phyloP scores from a whole-genome alignment of 2,329 filamentous ascomycete species.

The Ophiocordyceps camponoti-saundersi region DNA sequence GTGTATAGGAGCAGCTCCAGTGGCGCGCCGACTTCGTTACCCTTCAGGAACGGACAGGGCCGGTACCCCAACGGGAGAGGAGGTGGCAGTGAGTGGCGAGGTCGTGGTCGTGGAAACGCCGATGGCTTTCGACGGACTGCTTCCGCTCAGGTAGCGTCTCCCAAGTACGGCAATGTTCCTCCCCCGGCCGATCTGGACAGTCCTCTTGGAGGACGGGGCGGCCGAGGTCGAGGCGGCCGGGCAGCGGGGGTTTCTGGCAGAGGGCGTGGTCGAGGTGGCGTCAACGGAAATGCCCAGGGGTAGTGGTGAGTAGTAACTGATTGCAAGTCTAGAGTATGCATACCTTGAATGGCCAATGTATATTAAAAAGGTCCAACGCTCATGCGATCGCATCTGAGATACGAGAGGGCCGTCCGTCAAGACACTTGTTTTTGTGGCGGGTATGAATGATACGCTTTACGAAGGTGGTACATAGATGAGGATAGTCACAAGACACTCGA shows the following conservation, averaged over 20 bases:
- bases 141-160: constrained; percentile 6
- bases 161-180: constrained; percentile 36
- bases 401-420: too few species aligned
- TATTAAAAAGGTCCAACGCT: too few species aligned
- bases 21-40: constrained; percentile 8
- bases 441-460: too few species aligned
- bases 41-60: constrained; percentile 13
- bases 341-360: too few species aligned
- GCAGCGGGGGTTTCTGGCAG: constrained; percentile 17
- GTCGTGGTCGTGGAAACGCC: constrained; percentile 13
- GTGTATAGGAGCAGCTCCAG: constrained; percentile 29
- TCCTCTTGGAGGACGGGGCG: constrained; percentile 20
- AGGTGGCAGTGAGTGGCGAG: constrained; percentile 12
- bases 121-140: constrained; percentile 7
- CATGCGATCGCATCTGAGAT: too few species aligned
- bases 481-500: not conserved
- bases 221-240: constrained; percentile 22
- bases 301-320: not conserved
- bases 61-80: constrained; percentile 9
- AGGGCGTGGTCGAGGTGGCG: constrained; percentile 13
- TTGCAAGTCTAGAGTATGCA: not conserved
- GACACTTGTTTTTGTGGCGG: too few species aligned
- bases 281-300: constrained; percentile 3
- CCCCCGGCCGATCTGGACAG: constrained; percentile 41
- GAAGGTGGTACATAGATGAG: too few species aligned